Evolutionary conservation across 495 filamentous ascomycete species (phyloP), one percentile per base, ranked within the genome.

Genomic region (Pseudomonodictys pantanalensis): DNA sequence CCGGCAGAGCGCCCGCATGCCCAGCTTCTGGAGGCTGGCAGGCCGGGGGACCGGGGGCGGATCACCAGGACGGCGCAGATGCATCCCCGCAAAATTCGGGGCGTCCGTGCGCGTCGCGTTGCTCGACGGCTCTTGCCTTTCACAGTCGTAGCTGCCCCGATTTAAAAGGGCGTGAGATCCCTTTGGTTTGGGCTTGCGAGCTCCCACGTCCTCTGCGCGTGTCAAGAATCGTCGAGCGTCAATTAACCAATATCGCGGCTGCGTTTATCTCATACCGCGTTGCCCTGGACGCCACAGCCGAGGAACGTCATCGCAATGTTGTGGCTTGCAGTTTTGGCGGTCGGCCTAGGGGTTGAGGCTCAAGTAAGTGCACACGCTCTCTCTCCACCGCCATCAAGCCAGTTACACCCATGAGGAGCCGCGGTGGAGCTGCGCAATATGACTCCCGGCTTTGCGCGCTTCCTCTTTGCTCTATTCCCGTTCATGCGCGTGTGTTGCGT

Each of bases 241-340:
- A n/a, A n/a, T n/a, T n/a, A 23, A 12, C 7, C 45, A 12, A 23
- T 11, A 50, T 39, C 29, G 2, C 2, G 8, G 18, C 29, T 26
- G 46, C 32, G 24, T 33, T 11, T 30, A 24, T 25, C 38, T 42
- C 33, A 6, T 11, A 24, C 51, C 43, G 2, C 51, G 15, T 23
- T 28, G 18, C 9, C 25, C 38, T 26, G 15, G 7, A n/a, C 23
- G 10, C n/a, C 9, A 28, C 24, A 5, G 30, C 35, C 32, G 4
- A 41, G 30, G 29, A 56, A n/a, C n/a, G n/a, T n/a, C n/a, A n/a
- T n/a, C 56, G 50, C 47, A 22, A 65, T 65, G 56, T 46, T 52
- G 62, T 59, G 62, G 62, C 56, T 56, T 56, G 52, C 63, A 56
- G 52, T 59, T 42, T 58, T 66, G 52, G 58, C 58, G 57, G 44